A percentile compares a stretch with the other conserved stretches of the same genome.
Evolutionary conservation across 768 basidiomycete genomes (phyloP).

Genomic region (Lepiota brunneoincarnata): DNA sequence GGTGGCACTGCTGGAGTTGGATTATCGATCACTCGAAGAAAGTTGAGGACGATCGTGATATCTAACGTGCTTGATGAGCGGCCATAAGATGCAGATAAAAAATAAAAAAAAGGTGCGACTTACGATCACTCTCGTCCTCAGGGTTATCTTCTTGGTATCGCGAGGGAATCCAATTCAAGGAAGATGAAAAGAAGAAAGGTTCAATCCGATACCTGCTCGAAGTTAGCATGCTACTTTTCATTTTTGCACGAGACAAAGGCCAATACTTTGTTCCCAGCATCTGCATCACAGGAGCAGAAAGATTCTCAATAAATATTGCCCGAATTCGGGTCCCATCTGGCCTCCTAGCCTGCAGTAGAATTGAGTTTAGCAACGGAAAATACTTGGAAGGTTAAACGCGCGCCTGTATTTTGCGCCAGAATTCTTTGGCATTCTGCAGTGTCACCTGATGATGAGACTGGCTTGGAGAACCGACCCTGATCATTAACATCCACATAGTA

Average conservation of each 20-base stretch:
- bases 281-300: constrained; percentile 47
- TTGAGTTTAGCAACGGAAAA: not conserved
- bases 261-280: constrained; percentile 53
- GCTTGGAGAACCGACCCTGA: constrained; percentile 31
- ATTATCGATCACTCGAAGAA: constrained; percentile 28
- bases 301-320: constrained; percentile 47
- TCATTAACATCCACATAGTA: constrained; percentile 36
- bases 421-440: constrained; percentile 16
- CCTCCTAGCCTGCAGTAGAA: not conserved
- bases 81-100: not conserved
- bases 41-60: constrained; percentile 52
- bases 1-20: not conserved
- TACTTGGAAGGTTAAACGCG: constrained; percentile 5
- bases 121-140: constrained; percentile 45
- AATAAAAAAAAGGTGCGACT: too few species aligned
- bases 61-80: constrained; percentile 28
- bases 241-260: not conserved
- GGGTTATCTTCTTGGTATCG: constrained; percentile 51
- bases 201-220: constrained; percentile 47
- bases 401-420: constrained; percentile 30
- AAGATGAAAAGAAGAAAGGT: constrained; percentile 62
- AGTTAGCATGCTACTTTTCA: not conserved
- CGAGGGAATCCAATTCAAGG: constrained; percentile 61
- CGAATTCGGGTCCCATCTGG: constrained; percentile 33
- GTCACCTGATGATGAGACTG: constrained; percentile 15